Evolutionary conservation across 345 rosid genomes (phyloP).

Genomic region (Pseudoturritis turrita): DNA sequence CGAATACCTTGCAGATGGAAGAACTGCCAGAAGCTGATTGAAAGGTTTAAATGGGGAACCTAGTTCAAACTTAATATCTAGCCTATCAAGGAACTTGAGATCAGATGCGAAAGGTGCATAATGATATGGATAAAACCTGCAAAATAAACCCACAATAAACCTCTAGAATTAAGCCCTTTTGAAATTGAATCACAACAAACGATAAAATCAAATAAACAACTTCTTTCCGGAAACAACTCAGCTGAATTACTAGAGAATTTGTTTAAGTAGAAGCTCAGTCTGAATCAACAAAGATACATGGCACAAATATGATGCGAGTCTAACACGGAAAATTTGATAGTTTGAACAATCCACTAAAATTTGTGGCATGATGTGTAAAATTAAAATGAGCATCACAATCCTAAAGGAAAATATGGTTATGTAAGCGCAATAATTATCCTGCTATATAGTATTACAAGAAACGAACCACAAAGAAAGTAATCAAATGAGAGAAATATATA

Average conservation of each 20-base stretch:
- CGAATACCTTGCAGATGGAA: slow-evolving; percentile 87
- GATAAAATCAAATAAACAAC: background rate
- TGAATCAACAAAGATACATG: background rate
- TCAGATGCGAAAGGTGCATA: slow-evolving; percentile 99
- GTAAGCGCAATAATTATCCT: background rate
- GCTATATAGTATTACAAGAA: background rate
- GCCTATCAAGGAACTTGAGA: slow-evolving; percentile 65
- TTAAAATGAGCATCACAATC: background rate
- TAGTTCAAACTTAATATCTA: slow-evolving; percentile 63
- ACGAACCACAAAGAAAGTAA: background rate
- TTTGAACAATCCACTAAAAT: background rate
- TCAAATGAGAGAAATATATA: background rate
- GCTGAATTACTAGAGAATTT: background rate
- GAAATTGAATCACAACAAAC: background rate
- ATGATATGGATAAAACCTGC: slow-evolving; percentile 94
- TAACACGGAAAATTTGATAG: background rate
- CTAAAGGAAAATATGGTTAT: background rate
- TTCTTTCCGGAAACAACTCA: background rate
- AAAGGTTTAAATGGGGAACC: slow-evolving; percentile 91
- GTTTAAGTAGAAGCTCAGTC: background rate
- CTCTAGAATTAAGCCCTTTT: background rate
- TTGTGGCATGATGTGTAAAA: background rate
- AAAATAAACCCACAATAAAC: slow-evolving; percentile 13
- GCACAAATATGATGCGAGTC: background rate
- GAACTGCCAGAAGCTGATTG: slow-evolving; percentile 89